Evolutionary conservation across 148 eudicot species (phyloP), one percentile per base, ranked within the genome.

Genomic region (Selenicereus undatus): DNA sequence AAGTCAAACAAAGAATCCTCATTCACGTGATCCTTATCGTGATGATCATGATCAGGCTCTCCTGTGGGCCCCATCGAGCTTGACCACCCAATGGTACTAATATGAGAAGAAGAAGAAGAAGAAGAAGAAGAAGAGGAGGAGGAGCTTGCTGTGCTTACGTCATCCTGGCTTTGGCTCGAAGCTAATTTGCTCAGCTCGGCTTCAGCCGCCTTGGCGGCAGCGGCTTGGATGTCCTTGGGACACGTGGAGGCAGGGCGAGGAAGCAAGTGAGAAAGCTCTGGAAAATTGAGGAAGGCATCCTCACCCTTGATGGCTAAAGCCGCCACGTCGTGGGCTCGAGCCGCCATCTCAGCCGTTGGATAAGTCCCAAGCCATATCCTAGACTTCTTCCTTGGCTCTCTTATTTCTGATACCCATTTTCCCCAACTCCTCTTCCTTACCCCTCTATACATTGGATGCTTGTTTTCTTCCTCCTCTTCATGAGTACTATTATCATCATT

Each of bases 271-370:
- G 88, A 85, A 39, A 87, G 54, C 12, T 87, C 77, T 3, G 93
- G 93, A 64, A 90, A 90, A 48, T 90, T 90, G 69, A 90, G 93
- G 54, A 86, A 81, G 50, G 91, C 91, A 72, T 88, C 83, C 0
- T 74, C 80, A 54, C 93, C 93, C 81, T 90, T 90, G 85, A 90
- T 89, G 86, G 93, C 93, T 65, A 90, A 52, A 66, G 93, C 89
- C 68, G 93, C 93, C 74, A 89, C 93, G 76, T 90, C 93, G 68
- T 90, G 93, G 20, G 93, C 93, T 73, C 90, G 87, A 80, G 93
- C 93, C 66, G 93, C 93, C 93, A 90, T 90, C 85, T 89, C 88
- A 29, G 93, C 93, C 75, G 93, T 90, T 7, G 93, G 84, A 43
- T 81, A 90, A 30, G 93, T 90, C 20, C 93, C 93, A 0, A 90